Evolutionary conservation across 441 rosid species (phyloP).

Genomic region (Populus tomentosa): DNA sequence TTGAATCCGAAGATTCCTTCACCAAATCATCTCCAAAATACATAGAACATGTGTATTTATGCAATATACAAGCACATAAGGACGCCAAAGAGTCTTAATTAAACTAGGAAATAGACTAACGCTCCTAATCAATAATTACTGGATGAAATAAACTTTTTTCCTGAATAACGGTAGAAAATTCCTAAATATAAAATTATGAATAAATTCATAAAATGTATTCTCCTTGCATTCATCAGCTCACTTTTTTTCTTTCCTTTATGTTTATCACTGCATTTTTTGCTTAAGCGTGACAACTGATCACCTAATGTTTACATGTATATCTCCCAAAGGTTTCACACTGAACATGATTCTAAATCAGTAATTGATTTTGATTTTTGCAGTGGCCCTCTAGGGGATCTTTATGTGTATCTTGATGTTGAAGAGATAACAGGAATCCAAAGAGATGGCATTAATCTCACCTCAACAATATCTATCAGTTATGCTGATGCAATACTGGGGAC

Average conservation of each 20-base stretch:
- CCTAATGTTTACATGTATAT: neutral
- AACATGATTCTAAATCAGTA: neutral
- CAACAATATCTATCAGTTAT: slow-evolving; percentile 70
- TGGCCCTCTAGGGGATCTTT: slow-evolving; percentile 91
- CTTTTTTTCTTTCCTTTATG: neutral
- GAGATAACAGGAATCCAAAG: slow-evolving; percentile 83
- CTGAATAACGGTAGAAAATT: neutral
- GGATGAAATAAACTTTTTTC: neutral
- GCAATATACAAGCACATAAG: neutral
- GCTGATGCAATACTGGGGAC: slow-evolving; percentile 86
- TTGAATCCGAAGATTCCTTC: neutral
- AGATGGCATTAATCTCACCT: slow-evolving; percentile 86
- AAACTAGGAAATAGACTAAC: neutral
- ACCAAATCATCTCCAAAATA: neutral
- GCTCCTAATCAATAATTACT: neutral
- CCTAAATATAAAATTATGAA: neutral
- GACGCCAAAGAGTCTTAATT: neutral
- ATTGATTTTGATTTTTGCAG: slow-evolving; percentile 39
- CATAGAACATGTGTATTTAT: neutral
- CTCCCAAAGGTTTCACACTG: neutral
- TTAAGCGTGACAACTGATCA: neutral
- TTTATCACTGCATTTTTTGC: neutral
- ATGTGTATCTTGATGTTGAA: slow-evolving; percentile 77
- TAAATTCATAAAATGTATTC: neutral
- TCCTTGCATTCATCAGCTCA: neutral